phyloP scores from a whole-genome alignment of 805 yeast genomes.

The Lachancea dasiensis region DNA sequence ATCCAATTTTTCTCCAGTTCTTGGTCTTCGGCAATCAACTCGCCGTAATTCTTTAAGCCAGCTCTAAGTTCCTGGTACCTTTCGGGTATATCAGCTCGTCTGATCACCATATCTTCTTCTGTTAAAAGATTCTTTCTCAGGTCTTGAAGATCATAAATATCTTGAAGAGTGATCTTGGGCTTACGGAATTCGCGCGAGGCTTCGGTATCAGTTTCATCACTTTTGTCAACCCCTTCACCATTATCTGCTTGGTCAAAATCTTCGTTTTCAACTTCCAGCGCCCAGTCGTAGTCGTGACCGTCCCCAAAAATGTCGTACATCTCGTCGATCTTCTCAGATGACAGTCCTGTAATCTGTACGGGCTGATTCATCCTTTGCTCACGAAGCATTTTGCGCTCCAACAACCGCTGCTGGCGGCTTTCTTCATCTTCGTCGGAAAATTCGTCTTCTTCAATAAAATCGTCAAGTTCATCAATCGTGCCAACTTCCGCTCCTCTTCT shows the following conservation, averaged over 20 bases:
- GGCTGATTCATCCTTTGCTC: slow-evolving; percentile 47
- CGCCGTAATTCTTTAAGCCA: slow-evolving; percentile 58
- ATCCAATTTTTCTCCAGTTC: slow-evolving; percentile 76
- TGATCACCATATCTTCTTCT: slow-evolving; percentile 81
- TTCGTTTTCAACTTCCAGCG: slow-evolving; percentile 81
- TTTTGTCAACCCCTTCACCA: slow-evolving; percentile 27
- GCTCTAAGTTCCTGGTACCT: slow-evolving; percentile 74
- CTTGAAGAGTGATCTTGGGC: slow-evolving; percentile 54
- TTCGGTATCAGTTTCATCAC: slow-evolving; percentile 37
- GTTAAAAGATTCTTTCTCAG: slow-evolving; percentile 86
- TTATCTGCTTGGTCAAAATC: slow-evolving; percentile 48
- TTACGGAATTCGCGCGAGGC: slow-evolving; percentile 30
- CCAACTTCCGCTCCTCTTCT: slow-evolving; percentile 33
- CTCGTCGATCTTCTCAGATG: slow-evolving; percentile 88
- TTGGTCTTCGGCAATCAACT: slow-evolving; percentile 60
- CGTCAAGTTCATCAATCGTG: slow-evolving; percentile 81
- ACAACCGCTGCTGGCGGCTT: slow-evolving; percentile 38
- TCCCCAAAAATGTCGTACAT: slow-evolving; percentile 94
- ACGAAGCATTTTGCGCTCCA: slow-evolving; percentile 30
- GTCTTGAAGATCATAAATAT: slow-evolving; percentile 93
- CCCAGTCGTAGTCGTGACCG: slow-evolving; percentile 98
- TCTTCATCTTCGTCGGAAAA: slow-evolving; percentile 74
- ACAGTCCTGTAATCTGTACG: slow-evolving; percentile 55
- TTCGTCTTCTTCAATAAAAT: slow-evolving; percentile 96
- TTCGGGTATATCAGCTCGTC: slow-evolving; percentile 87